phyloP scores from a whole-genome alignment of 2,329 filamentous ascomycete genomes.

The Colletotrichum trifolii region DNA sequence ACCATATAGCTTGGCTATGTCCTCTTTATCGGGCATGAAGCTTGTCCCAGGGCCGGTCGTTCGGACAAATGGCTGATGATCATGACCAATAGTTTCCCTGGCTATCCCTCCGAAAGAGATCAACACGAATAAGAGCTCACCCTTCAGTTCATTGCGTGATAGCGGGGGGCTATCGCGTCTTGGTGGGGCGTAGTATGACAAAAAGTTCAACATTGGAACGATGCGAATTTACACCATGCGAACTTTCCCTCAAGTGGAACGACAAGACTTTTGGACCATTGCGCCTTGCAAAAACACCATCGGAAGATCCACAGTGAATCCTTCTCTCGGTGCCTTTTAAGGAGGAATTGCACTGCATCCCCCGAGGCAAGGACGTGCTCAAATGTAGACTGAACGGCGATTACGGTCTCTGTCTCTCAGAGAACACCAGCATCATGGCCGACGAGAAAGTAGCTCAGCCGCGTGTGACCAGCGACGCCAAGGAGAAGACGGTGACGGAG shows the following conservation, averaged over 20 bases:
- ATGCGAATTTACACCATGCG: no score
- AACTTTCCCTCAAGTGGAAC: no score
- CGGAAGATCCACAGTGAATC: background rate
- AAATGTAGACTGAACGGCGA: background rate
- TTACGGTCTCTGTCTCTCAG: background rate
- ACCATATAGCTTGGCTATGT: no score
- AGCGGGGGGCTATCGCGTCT: conserved; percentile 28
- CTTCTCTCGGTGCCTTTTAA: background rate
- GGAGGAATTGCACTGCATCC: background rate
- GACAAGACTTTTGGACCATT: conserved; percentile 11
- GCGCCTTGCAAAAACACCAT: background rate
- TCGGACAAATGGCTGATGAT: no score
- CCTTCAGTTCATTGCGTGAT: conserved; percentile 25
- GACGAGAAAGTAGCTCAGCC: conserved; percentile 19
- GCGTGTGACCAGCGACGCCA: conserved; percentile 6
- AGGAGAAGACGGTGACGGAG: conserved; percentile 30
- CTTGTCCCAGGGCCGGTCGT: no score
- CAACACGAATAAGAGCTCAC: background rate
- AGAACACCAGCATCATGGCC: conserved; percentile 5
- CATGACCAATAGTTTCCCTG: no score
- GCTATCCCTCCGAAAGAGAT: no score
- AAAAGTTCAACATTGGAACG: conserved; percentile 4
- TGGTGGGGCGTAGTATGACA: conserved; percentile 6
- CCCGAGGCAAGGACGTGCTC: background rate
- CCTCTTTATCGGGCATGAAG: no score